Percentiles rank a stretch among this genome's conserved stretches.
Conservation (phyloP, 1,284 basidiomycete species). For the Ganoderma sinense region DNA sequence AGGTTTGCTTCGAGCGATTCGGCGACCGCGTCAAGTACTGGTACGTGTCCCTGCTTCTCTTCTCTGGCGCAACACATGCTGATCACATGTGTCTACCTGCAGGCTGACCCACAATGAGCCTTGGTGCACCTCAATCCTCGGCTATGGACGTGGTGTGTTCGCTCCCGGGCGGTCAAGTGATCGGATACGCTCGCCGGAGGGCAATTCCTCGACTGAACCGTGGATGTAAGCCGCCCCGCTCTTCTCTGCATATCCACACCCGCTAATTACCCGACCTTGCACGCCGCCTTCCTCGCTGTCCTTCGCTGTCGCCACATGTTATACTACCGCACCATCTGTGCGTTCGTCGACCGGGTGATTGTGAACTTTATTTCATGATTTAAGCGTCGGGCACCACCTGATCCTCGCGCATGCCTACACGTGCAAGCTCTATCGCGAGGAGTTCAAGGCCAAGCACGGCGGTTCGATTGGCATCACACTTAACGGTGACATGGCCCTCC, state of each 20-base stretch:
- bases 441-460: conserved; percentile 62
- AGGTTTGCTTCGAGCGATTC: conserved; percentile 75
- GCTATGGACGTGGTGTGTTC: conserved; percentile 70
- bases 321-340: no score
- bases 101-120: conserved; percentile 81
- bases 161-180: conserved; percentile 75
- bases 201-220: conserved; percentile 71
- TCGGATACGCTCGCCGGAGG: conserved; percentile 59
- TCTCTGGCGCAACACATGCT: conserved; percentile 3
- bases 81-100: conserved; percentile 16
- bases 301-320: no score
- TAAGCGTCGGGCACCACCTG: conserved; percentile 71
- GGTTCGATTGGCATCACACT: conserved; percentile 80
- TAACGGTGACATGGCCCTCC: conserved; percentile 76
- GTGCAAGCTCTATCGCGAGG: conserved; percentile 66
- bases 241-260: conserved; percentile 12
- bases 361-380: not conserved
- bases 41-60: conserved; percentile 42
- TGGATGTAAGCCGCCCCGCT: conserved; percentile 64
- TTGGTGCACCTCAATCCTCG: conserved; percentile 75
- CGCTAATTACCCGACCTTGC: conserved; percentile 4
- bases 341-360: not conserved
- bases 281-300: not conserved
- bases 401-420: conserved; percentile 76
- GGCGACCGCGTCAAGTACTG: conserved; percentile 82